A percentile compares a stretch with the other conserved stretches of the same genome.
phyloP scores from a whole-genome alignment of 116 monocot species.

The Dioscorea cayenensis region DNA sequence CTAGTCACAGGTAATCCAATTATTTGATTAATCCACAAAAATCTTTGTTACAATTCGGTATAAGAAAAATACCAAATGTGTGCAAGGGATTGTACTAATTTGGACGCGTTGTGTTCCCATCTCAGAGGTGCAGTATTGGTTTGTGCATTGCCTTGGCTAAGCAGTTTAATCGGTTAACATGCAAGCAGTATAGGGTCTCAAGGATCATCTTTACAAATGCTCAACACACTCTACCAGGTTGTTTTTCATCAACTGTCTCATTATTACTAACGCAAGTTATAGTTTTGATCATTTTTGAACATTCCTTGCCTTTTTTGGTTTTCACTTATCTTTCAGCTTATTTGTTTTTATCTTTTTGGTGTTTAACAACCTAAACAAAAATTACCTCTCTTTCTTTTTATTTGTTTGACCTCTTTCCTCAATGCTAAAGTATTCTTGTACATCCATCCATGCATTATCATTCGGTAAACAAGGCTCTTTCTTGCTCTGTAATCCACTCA shows the following conservation, averaged over 20 bases:
- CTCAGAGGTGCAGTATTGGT: constrained; percentile 67
- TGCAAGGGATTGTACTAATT: not conserved
- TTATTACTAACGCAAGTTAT: no score
- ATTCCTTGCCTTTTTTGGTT: no score
- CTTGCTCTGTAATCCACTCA: no score
- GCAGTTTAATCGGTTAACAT: constrained; percentile 12
- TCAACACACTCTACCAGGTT: constrained; percentile 85
- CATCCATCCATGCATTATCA: no score
- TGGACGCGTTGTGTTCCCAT: not conserved
- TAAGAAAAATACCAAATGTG: not conserved
- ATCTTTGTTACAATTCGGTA: not conserved
- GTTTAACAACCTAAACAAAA: no score
- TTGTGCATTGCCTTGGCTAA: constrained; percentile 74
- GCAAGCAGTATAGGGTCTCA: constrained; percentile 82
- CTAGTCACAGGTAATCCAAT: constrained; percentile 51
- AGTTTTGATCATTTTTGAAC: no score
- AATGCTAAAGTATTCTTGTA: no score
- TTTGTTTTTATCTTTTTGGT: no score
- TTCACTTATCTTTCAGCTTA: no score
- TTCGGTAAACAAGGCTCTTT: no score
- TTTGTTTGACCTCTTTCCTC: no score
- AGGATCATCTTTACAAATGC: constrained; percentile 47
- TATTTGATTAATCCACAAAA: not conserved
- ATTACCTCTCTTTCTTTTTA: no score
- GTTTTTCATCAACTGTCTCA: not conserved